Percentiles rank a stretch among this genome's conserved stretches.
phyloP scores from a whole-genome alignment of 2,329 filamentous ascomycete species.

The Fusarium tanahbumbuense region DNA sequence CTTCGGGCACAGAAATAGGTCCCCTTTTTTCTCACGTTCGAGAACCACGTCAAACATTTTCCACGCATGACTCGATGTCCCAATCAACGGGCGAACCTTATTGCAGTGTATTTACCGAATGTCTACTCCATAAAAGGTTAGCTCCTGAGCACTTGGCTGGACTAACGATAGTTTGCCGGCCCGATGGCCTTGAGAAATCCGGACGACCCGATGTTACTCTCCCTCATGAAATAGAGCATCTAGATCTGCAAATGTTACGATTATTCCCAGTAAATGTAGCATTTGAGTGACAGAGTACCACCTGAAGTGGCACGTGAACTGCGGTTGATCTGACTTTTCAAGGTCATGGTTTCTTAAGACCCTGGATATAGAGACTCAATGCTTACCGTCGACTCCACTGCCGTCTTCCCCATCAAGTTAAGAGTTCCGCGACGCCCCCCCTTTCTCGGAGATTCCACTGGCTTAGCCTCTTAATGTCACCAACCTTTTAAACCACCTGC shows the following conservation, averaged over 20 bases:
- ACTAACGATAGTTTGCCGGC: background rate
- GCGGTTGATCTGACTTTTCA: background rate
- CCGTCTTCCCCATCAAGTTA: slow-evolving; percentile 8
- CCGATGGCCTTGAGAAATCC: background rate
- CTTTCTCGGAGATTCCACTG: slow-evolving; percentile 18
- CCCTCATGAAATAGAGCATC: background rate
- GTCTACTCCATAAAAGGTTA: background rate
- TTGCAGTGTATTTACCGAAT: background rate
- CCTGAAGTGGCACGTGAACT: background rate
- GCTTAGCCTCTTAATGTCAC: background rate
- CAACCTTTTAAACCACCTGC: slow-evolving; percentile 1
- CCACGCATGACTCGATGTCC: slow-evolving; percentile 1
- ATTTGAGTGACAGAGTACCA: background rate
- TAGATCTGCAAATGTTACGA: background rate
- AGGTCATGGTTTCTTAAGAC: background rate
- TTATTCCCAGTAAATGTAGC: background rate
- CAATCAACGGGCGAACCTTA: background rate
- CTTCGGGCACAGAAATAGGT: background rate
- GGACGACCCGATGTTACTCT: background rate
- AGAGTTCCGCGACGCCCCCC: background rate
- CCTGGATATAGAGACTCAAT: background rate
- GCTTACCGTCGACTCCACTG: slow-evolving; percentile 5
- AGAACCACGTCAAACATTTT: background rate
- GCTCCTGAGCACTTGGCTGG: background rate
- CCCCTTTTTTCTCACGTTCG: background rate